Evolutionary conservation across 495 filamentous ascomycete species (phyloP).

Genomic region (Tetracladium setigerum): DNA sequence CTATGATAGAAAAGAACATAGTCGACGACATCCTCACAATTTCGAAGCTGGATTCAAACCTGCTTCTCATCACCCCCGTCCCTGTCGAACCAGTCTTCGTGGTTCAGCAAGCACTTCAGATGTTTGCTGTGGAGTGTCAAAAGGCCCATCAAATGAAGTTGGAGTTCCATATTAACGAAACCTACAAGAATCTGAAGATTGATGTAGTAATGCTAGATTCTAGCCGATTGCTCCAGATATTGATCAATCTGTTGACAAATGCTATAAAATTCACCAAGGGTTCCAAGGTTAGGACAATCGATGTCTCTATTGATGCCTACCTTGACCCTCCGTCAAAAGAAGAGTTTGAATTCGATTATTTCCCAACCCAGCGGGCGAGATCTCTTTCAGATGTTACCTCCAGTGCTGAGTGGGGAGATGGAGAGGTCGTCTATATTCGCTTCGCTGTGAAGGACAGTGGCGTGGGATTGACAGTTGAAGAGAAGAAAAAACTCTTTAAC

Average conservation of each 20-base stretch:
- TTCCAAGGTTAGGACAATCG: constrained; percentile 46
- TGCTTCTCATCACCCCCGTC: constrained; percentile 69
- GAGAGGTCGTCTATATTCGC: constrained; percentile 45
- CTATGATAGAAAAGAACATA: not conserved
- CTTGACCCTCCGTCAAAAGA: constrained; percentile 37
- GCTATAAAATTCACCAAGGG: constrained; percentile 74
- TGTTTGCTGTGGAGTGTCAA: constrained; percentile 71
- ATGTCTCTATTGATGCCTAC: constrained; percentile 61
- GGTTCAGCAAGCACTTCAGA: constrained; percentile 59
- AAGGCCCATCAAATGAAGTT: constrained; percentile 60
- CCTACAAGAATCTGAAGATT: constrained; percentile 51
- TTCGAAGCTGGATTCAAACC: constrained; percentile 76
- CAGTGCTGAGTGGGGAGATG: constrained; percentile 49
- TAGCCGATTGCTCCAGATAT: constrained; percentile 65
- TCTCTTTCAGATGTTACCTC: constrained; percentile 42
- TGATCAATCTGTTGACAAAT: constrained; percentile 71
- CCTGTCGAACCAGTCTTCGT: constrained; percentile 61
- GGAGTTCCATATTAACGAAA: constrained; percentile 55
- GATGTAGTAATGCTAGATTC: constrained; percentile 75
- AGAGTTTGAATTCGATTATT: constrained; percentile 34
- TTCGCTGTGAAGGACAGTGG: constrained; percentile 53
- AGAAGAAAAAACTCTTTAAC: constrained; percentile 50
- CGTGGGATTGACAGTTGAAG: constrained; percentile 46
- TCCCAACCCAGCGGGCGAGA: constrained; percentile 41
- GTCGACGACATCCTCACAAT: constrained; percentile 76